Base-by-base conservation (phyloP, 179 eudicot genomes). In the Beta lomatogona region DNA sequence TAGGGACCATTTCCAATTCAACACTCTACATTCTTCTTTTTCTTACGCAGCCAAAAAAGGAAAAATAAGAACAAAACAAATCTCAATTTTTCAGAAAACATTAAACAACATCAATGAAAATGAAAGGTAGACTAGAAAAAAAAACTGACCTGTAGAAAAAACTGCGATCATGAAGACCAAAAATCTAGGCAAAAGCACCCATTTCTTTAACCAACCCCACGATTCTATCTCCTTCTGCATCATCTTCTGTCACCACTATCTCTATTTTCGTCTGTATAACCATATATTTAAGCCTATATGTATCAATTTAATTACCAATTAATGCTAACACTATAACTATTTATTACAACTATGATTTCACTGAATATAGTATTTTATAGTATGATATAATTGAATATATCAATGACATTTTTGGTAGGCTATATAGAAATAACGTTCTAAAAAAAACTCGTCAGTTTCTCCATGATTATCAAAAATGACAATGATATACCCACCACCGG, bases 171-270 rank as follows among this genome's bases (percentile, higher is more conserved):
- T 95, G 98, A 64, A 95, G 91, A 16, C 97, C 98, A 77, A 89
- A 87, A 31, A 95, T 94, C 63, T 92, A 86, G 36, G 97, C 91
- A 61, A 91, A 91, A 11, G 97, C 97, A 18, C 91, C 93, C 45
- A 92, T 92, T 81, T 95, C 93, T 65, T 88, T 83, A 6, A 93
- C 97, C 82, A 92, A 76, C 18, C 85, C 87, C 75, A 89, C 88
- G 25, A 95, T 91, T 81, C 88, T 89, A 22, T 85, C 89, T 10
- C 97, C 98, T 15, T 92, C 91, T 61, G 82, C 86, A 59, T 93
- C 95, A 53, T 92, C 97, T 81, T 95, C 95, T n/a, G 89, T 85
- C 78, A 95, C 98, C 22, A 95, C 91, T 71, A 92, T 93, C 91
- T 93, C 97, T 46, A 91, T 92, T 87, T 89, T 93, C 79, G 93